These are phyloP conservation scores for Exophiala oligosperma DNA, from an alignment of 2,329 filamentous ascomycete genomes.

Conservation along the genomic window DNA sequence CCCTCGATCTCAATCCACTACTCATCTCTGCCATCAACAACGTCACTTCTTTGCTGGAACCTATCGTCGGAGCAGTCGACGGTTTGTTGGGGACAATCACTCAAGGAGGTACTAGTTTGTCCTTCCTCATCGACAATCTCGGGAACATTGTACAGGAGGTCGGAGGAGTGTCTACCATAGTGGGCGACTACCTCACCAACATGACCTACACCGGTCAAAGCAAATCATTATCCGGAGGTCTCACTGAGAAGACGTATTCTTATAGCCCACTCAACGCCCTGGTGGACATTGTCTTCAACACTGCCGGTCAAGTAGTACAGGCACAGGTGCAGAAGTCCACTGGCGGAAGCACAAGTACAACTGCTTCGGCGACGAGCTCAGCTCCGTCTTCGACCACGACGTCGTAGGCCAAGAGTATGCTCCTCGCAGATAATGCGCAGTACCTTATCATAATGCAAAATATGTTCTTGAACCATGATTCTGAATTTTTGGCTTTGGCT, in stretches of 20 bases:
- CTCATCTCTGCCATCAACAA: slow-evolving; percentile 58
- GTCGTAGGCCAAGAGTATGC: neutral
- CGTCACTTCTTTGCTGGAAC: slow-evolving; percentile 53
- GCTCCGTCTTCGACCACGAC: slow-evolving; percentile 7
- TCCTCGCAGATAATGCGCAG: no score
- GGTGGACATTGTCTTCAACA: slow-evolving; percentile 58
- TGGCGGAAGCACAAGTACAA: slow-evolving; percentile 2
- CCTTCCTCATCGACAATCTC: slow-evolving; percentile 61
- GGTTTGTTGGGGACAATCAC: slow-evolving; percentile 61
- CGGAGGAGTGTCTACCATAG: slow-evolving; percentile 54
- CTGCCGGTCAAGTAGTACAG: slow-evolving; percentile 56
- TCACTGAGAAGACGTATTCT: slow-evolving; percentile 53
- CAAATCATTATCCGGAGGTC: slow-evolving; percentile 19
- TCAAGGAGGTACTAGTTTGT: slow-evolving; percentile 55
- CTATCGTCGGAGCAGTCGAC: slow-evolving; percentile 58
- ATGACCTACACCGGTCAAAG: slow-evolving; percentile 53
- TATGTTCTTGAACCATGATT: no score
- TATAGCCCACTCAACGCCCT: slow-evolving; percentile 53
- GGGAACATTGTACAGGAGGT: slow-evolving; percentile 65
- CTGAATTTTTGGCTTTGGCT: no score
- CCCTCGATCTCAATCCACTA: slow-evolving; percentile 62
- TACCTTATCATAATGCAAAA: no score
- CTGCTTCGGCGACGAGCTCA: slow-evolving; percentile 6
- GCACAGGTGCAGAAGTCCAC: slow-evolving; percentile 33
- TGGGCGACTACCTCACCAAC: slow-evolving; percentile 59